Conservation (phyloP, 2,329 filamentous ascomycete genomes). For the Rutstroemia sp. region DNA sequence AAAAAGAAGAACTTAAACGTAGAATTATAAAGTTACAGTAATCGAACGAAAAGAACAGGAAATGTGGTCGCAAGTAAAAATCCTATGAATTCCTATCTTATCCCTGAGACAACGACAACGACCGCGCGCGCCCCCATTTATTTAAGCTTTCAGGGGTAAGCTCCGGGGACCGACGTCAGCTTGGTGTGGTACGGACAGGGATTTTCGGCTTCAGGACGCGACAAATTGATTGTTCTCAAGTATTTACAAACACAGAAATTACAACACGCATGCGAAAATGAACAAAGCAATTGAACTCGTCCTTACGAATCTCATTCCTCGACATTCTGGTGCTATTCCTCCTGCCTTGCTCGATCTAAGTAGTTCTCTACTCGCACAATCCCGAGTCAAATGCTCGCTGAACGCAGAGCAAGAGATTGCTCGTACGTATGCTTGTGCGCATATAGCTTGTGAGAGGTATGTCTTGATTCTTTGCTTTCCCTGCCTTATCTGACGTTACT, state of each 20-base stretch:
- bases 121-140: neutral
- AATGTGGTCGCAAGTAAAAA: neutral
- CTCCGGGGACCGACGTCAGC: neutral
- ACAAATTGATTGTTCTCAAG: neutral
- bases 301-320: constrained; percentile 66
- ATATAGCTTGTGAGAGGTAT: constrained; percentile 83
- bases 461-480: neutral
- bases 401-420: constrained; percentile 84
- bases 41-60: neutral
- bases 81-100: neutral
- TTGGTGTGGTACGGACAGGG: too few species aligned
- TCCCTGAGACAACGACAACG: neutral
- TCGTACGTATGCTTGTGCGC: constrained; percentile 75
- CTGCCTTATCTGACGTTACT: neutral
- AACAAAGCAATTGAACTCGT: constrained; percentile 68
- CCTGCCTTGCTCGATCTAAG: constrained; percentile 64
- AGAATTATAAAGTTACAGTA: neutral
- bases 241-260: neutral
- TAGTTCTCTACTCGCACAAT: constrained; percentile 70
- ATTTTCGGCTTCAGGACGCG: too few species aligned
- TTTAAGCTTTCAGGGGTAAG: neutral
- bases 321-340: constrained; percentile 60
- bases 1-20: neutral
- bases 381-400: constrained; percentile 67
- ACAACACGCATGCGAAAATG: constrained; percentile 41